phyloP scores from a whole-genome alignment of 2,329 filamentous ascomycete species.

The Geosmithia putterillii region DNA sequence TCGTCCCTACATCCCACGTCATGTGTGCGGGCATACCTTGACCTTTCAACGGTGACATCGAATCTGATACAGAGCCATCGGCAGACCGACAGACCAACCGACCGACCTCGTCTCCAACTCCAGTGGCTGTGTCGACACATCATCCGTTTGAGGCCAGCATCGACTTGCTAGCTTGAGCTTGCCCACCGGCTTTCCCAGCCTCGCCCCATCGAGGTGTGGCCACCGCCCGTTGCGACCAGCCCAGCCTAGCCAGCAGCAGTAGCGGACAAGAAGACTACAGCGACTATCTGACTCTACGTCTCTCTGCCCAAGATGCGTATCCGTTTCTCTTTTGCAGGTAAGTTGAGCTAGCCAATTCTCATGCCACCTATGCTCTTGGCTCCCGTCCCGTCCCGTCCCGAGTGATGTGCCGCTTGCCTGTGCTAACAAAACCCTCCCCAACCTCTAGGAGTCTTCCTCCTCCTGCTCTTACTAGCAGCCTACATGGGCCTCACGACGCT shows the following conservation, averaged over 20 bases:
- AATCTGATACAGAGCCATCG: not conserved
- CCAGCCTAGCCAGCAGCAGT: too few species aligned
- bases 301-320: conserved; percentile 61
- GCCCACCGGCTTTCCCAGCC: too few species aligned
- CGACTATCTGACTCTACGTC: not conserved
- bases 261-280: too few species aligned
- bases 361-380: too few species aligned
- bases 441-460: conserved; percentile 52
- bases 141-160: not conserved
- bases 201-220: too few species aligned
- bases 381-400: too few species aligned
- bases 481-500: conserved; percentile 67
- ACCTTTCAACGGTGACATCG: not conserved
- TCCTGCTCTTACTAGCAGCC: conserved; percentile 61
- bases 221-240: too few species aligned
- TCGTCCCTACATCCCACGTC: not conserved
- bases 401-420: not conserved
- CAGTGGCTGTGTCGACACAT: too few species aligned
- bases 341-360: conserved; percentile 11
- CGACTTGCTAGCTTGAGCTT: not conserved
- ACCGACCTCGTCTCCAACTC: not conserved
- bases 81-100: not conserved
- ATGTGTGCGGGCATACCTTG: not conserved
- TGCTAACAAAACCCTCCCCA: not conserved
- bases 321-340: conserved; percentile 80